phyloP scores from a whole-genome alignment of 2,329 filamentous ascomycete species.

The Rhinocladiella mackenziei region DNA sequence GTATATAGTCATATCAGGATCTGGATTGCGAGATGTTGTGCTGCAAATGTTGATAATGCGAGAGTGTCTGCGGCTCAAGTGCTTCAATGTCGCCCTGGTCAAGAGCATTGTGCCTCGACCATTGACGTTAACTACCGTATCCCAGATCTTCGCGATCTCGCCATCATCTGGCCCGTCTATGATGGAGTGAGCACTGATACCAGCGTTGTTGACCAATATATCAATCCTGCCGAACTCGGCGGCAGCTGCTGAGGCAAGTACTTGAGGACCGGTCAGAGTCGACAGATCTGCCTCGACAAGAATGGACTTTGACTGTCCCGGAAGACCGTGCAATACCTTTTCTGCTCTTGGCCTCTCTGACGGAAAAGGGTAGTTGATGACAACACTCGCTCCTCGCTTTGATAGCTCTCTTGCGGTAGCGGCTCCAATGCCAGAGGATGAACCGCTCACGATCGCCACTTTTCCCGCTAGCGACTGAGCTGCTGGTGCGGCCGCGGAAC shows the following conservation, averaged over 20 bases:
- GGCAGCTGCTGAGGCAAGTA: conserved; percentile 22
- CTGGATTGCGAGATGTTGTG: conserved; percentile 36
- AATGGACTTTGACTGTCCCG: conserved; percentile 37
- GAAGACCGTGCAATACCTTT: conserved; percentile 34
- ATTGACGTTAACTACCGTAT: conserved; percentile 15
- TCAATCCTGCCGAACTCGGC: conserved; percentile 29
- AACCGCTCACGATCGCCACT: conserved; percentile 48
- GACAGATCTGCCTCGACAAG: conserved; percentile 42
- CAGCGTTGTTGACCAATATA: conserved; percentile 39
- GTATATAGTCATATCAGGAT: conserved; percentile 42
- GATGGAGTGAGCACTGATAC: conserved; percentile 35
- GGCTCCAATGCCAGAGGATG: conserved; percentile 48
- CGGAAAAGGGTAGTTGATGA: conserved; percentile 41
- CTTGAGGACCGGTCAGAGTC: conserved; percentile 15
- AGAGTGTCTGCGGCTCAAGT: conserved; percentile 36
- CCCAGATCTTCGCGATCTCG: conserved; percentile 3
- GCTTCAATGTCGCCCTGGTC: conserved; percentile 36
- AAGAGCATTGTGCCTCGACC: conserved; percentile 19
- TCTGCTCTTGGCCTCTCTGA: conserved; percentile 34
- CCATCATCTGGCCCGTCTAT: conserved; percentile 34
- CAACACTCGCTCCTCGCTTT: conserved; percentile 35
- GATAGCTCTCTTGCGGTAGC: conserved; percentile 48
- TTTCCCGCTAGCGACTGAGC: conserved; percentile 9
- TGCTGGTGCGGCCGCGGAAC: conserved; percentile 1
- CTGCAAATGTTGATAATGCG: conserved; percentile 46